Evolutionary conservation across 306 rosid genomes (phyloP), one percentile per base, ranked within the genome.

Genomic region (Heteromeles arbutifolia): DNA sequence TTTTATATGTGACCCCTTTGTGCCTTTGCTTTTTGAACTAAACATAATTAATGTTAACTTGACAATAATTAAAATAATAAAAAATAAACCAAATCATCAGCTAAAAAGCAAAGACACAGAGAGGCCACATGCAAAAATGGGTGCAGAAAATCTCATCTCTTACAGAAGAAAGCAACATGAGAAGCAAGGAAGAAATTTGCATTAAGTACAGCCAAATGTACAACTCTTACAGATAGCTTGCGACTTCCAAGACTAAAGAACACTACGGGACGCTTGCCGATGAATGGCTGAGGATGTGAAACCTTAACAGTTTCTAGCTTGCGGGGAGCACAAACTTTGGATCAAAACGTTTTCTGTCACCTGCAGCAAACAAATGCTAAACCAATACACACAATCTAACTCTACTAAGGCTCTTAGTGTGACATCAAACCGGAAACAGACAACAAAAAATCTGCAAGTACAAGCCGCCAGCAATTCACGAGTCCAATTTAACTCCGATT

Each of bases 401-500:
- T 48, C 19, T 14, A 48, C 19, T 4, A 48, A 14, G 2, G 54
- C 54, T 17, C 19, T 48, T 48, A 15, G 18, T 48, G 2, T 15
- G 54, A 48, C 54, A 15, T 56, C 25, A 0, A 59, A 58, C 1
- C 5, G 32, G 43, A 63, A 63, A 63, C 41, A 41, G 6, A 67
- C 32, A 31, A 39, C 48, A 44, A 45, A 43, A 41, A 43, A 32
- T 57, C 67, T 6, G 66, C 52, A 65, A 74, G 25, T 22, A 31
- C 64, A 48, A 58, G 45, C 45, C 4, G 29, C 13, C 18, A 18
- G 56, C 57, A 52, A 67, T 2, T 32, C 68, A 59, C 17, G 22
- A n/a, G 65, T 29, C n/a, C 78, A 77, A 77, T 87, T 64, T 89
- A 21, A 92, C 82, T 75, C 97, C 97, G 44, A 92, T 84, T 10